phyloP scores from a whole-genome alignment of 148 eudicot species.

The Camellia lanceoleosa region DNA sequence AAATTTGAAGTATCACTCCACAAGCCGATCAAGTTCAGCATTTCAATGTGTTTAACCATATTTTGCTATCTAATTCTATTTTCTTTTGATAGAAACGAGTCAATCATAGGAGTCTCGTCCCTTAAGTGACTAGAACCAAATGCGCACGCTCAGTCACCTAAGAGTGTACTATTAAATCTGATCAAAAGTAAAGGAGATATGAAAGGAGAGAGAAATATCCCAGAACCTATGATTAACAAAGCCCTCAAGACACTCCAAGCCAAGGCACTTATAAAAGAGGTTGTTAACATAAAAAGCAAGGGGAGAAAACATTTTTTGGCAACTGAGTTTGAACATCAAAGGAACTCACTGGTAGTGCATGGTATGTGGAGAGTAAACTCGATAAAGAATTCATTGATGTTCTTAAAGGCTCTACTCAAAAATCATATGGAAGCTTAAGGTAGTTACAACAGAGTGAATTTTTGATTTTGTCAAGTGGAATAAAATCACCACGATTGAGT shows the following conservation, averaged over 20 bases:
- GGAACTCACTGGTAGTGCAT: slow-evolving; percentile 68
- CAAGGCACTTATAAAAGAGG: slow-evolving; percentile 55
- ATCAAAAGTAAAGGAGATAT: slow-evolving; percentile 51
- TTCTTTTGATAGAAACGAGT: slow-evolving; percentile 15
- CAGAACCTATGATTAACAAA: slow-evolving; percentile 28
- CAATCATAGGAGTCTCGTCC: not conserved
- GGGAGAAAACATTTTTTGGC: slow-evolving; percentile 59
- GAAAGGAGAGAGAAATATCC: slow-evolving; percentile 34
- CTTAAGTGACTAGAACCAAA: slow-evolving; percentile 22
- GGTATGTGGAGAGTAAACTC: slow-evolving; percentile 63
- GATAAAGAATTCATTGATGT: slow-evolving; percentile 33
- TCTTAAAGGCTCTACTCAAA: slow-evolving; percentile 27
- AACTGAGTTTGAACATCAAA: slow-evolving; percentile 58
- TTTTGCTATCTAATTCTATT: slow-evolving; percentile 2
- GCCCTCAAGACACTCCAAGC: slow-evolving; percentile 41
- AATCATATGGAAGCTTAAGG: slow-evolving; percentile 27
- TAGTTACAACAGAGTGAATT: slow-evolving; percentile 48
- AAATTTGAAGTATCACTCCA: not conserved
- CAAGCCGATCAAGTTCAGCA: not conserved
- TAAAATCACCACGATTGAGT: slow-evolving; percentile 10
- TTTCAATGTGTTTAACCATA: not conserved
- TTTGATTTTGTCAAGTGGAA: slow-evolving; percentile 22
- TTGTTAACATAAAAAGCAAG: slow-evolving; percentile 45
- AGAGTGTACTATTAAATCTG: slow-evolving; percentile 30
- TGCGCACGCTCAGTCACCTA: slow-evolving; percentile 20